Evolutionary conservation across 2,329 filamentous ascomycete genomes (phyloP).

Genomic region (Clonostachys chloroleuca): DNA sequence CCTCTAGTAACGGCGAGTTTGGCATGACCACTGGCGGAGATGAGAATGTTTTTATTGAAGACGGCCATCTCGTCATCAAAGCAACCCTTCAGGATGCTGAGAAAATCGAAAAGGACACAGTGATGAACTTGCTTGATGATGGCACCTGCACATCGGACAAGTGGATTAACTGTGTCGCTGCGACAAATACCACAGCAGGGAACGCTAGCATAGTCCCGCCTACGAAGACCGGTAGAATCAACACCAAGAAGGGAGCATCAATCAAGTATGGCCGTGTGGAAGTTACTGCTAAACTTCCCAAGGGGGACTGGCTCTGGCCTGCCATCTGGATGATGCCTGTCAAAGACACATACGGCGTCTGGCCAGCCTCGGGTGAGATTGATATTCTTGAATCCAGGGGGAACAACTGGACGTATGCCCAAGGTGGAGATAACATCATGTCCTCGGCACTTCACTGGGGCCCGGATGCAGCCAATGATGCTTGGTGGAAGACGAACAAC

Average conservation of each 20-base stretch:
- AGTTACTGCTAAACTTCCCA: slow-evolving; percentile 70
- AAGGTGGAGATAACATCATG: slow-evolving; percentile 78
- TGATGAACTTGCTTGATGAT: slow-evolving; percentile 63
- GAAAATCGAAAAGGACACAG: slow-evolving; percentile 60
- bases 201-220: slow-evolving; percentile 76
- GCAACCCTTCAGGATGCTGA: slow-evolving; percentile 70
- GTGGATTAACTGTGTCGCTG: slow-evolving; percentile 56
- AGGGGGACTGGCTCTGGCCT: slow-evolving; percentile 85
- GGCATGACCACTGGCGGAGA: slow-evolving; percentile 68
- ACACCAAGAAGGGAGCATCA: slow-evolving; percentile 63
- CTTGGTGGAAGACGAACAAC: slow-evolving; percentile 79
- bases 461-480: slow-evolving; percentile 66
- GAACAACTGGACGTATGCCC: slow-evolving; percentile 72
- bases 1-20: slow-evolving; percentile 70
- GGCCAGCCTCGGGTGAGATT: slow-evolving; percentile 80
- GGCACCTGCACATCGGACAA: slow-evolving; percentile 63
- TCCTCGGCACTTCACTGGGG: slow-evolving; percentile 82
- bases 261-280: slow-evolving; percentile 82
- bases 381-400: slow-evolving; percentile 79
- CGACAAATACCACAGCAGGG: slow-evolving; percentile 65
- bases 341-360: slow-evolving; percentile 66
- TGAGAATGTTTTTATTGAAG: slow-evolving; percentile 70
- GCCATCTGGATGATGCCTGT: slow-evolving; percentile 89
- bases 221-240: slow-evolving; percentile 72
- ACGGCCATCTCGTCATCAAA: slow-evolving; percentile 68